These are phyloP conservation scores for Tilletia setariae DNA, from an alignment of 1,284 basidiomycete species.

Conservation along the genomic window DNA sequence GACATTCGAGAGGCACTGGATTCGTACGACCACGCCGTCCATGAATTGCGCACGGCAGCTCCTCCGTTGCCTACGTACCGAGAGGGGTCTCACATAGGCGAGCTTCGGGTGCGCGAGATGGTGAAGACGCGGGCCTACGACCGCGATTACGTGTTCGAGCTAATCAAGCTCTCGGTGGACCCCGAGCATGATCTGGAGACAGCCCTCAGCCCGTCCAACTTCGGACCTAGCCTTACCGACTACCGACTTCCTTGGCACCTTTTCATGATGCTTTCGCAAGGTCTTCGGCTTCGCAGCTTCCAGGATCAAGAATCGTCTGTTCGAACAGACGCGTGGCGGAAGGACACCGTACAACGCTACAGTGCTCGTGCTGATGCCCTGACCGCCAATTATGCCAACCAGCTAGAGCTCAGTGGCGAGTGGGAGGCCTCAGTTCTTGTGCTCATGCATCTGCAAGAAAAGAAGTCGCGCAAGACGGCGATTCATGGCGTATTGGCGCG, in stretches of 20 bases:
- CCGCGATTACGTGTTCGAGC: slow-evolving; percentile 74
- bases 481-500: slow-evolving; percentile 77
- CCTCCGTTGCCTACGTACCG: slow-evolving; percentile 53
- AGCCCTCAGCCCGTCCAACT: slow-evolving; percentile 66
- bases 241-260: slow-evolving; percentile 88
- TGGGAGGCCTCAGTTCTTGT: slow-evolving; percentile 86
- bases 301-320: no score
- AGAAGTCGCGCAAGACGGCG: slow-evolving; percentile 66
- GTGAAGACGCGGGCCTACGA: no score
- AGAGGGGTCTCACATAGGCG: slow-evolving; percentile 40
- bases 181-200: slow-evolving; percentile 58
- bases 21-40: slow-evolving; percentile 62
- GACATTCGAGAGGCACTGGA: slow-evolving; percentile 69
- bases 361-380: slow-evolving; percentile 73
- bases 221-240: slow-evolving; percentile 72
- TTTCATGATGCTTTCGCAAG: slow-evolving; percentile 79
- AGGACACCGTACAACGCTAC: slow-evolving; percentile 35
- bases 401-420: slow-evolving; percentile 76
- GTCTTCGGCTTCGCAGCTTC: slow-evolving; percentile 78
- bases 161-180: slow-evolving; percentile 73
- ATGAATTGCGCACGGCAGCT: slow-evolving; percentile 29
- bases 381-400: slow-evolving; percentile 77
- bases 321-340: slow-evolving; percentile 64
- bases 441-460: slow-evolving; percentile 78
- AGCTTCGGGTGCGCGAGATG: slow-evolving; percentile 34